Percentiles rank a stretch among this genome's conserved stretches.
Evolutionary conservation across 129 eudicot species (phyloP).

Genomic region (Dittrichia graveolens): DNA sequence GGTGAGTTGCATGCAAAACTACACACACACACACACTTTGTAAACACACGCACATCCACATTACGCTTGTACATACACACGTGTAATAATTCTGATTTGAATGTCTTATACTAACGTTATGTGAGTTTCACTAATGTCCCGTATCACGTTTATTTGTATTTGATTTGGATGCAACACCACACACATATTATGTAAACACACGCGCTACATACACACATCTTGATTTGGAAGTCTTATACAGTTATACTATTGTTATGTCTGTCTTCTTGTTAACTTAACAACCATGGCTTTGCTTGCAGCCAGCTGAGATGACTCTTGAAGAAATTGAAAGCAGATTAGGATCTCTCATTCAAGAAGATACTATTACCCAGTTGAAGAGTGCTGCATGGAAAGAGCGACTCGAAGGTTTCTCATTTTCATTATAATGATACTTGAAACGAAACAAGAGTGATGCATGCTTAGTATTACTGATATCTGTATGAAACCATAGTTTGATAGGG

Average conservation of each 20-base stretch:
- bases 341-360: constrained; percentile 73
- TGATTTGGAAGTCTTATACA: no score
- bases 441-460: background rate
- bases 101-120: no score
- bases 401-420: constrained; percentile 60
- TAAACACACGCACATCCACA: no score
- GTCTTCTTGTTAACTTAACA: no score
- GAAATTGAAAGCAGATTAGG: constrained; percentile 91
- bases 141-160: no score
- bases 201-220: no score
- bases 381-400: constrained; percentile 98
- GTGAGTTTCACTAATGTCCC: no score
- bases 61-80: no score
- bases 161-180: no score
- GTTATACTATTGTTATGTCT: no score
- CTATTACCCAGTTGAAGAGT: constrained; percentile 83
- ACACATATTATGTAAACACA: no score
- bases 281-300: constrained; percentile 47
- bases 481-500: background rate
- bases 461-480: background rate
- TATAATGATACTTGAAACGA: constrained; percentile 11
- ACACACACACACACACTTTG: constrained; percentile 13
- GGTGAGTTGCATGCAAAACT: constrained; percentile 41
- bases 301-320: constrained; percentile 92
- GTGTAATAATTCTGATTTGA: no score